Percentiles rank a stretch among this genome's conserved stretches.
Conservation (phyloP, 2,329 filamentous ascomycete species). For the Colletotrichum neosansevieriae region DNA sequence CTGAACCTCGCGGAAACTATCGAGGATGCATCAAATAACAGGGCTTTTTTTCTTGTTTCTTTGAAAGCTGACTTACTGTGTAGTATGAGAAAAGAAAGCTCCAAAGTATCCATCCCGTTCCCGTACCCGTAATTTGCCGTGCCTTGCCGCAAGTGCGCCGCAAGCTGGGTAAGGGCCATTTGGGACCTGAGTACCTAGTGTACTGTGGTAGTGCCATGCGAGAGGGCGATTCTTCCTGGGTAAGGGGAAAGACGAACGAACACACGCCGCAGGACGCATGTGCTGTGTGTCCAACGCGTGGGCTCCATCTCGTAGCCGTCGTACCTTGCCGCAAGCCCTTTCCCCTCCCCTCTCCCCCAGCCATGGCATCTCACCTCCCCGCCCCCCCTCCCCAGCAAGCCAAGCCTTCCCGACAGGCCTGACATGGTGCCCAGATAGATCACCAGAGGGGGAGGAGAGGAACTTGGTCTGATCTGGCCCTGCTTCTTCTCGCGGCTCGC, state of each 20-base stretch:
- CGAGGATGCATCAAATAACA: not conserved
- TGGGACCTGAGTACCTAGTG: not conserved
- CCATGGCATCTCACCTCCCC: slow-evolving; percentile 8
- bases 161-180: not conserved
- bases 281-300: not conserved
- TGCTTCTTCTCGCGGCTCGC: slow-evolving; percentile 3
- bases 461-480: slow-evolving; percentile 28
- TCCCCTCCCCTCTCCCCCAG: not conserved
- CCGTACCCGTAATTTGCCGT: not conserved
- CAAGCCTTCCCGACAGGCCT: slow-evolving; percentile 21
- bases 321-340: slow-evolving; percentile 5
- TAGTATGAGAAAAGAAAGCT: not conserved
- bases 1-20: too few relatives aligned
- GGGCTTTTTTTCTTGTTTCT: not conserved
- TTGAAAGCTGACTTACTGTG: not conserved
- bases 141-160: slow-evolving; percentile 8
- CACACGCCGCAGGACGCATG: not conserved
- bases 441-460: not conserved
- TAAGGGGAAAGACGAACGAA: slow-evolving; percentile 4
- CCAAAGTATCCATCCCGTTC: not conserved
- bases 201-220: not conserved
- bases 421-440: not conserved
- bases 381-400: slow-evolving; percentile 5
- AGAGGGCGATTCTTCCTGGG: slow-evolving; percentile 12
- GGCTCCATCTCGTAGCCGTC: not conserved